Evolutionary conservation across 2,329 filamentous ascomycete genomes (phyloP), one percentile per base, ranked within the genome.

Genomic region (Epichloe sylvatica): DNA sequence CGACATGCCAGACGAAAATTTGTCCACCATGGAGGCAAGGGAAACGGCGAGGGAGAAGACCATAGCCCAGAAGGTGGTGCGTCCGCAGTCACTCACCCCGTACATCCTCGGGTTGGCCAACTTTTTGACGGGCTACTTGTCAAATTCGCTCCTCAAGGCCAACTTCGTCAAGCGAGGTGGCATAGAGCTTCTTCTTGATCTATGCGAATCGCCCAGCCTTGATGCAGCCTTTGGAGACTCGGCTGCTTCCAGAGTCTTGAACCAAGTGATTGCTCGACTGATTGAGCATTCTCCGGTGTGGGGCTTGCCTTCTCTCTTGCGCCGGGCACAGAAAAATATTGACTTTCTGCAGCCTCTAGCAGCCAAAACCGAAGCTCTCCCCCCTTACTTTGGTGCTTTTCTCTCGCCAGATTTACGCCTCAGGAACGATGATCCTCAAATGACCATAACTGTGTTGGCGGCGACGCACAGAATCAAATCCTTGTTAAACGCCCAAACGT

Each of bases 401-500:
- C 71, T 94, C 52, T 52, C 60, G 4, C 71, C 78, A 9, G 69
- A 67, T 30, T 51, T 63, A 15, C 61, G 55, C 21, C 45, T 60
- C 33, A 52, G 61, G 47, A 59, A 65, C 37, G 60, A 67, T 19
- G 68, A 68, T 41, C 35, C 51, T 21, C 62, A 58, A 42, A 56
- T 64, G 23, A 56, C 66, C 7, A 65, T 66, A n/a, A 64, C 73
- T 47, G 63, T 78, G 19, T 66, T 71, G 1, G 74, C 78, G 52
- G 89, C 88, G n/a, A 95, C 88, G 5, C 76, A 75, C 51, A 77
- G 86, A 54, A 80, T 84, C 49, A 94, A 92, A 63, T 80, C 86
- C 45, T 70, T 98, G 48, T 76, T 91, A 40, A 82, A 83, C 48
- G 74, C 85, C 11, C 84, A 94, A 60, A 83, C 81, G 3, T 75